These are phyloP conservation scores for Stygiomarasmius scandens DNA, from an alignment of 1,284 basidiomycete species.

Conservation along the genomic window DNA sequence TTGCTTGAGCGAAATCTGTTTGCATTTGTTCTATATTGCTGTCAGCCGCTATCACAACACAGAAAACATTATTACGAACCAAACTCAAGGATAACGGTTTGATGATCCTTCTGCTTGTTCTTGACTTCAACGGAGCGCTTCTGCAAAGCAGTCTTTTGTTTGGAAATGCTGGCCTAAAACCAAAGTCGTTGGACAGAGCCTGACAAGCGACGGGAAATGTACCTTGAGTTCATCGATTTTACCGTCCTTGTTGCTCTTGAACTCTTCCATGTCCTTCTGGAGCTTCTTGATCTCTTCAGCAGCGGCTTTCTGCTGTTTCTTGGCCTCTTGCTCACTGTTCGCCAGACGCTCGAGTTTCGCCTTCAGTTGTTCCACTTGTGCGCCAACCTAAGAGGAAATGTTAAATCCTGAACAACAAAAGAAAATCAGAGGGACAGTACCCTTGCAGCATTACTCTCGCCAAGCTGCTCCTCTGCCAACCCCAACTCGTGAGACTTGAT, in stretches of 20 bases:
- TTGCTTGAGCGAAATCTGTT: slow-evolving; percentile 71
- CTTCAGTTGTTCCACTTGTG: slow-evolving; percentile 80
- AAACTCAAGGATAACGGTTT: slow-evolving; percentile 85
- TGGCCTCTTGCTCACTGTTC: slow-evolving; percentile 64
- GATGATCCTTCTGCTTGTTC: slow-evolving; percentile 85
- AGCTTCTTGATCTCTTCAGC: slow-evolving; percentile 83
- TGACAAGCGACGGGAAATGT: slow-evolving; percentile 14
- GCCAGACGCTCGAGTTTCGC: slow-evolving; percentile 71
- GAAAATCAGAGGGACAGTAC: slow-evolving; percentile 44
- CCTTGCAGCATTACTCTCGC: slow-evolving; percentile 86
- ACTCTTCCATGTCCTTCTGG: slow-evolving; percentile 97
- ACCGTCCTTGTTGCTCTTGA: slow-evolving; percentile 97
- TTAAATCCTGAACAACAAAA: neutral
- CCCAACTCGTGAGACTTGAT: slow-evolving; percentile 88
- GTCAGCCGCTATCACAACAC: slow-evolving; percentile 1
- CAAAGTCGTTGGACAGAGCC: neutral
- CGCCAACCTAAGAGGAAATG: slow-evolving; percentile 60
- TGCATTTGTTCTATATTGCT: slow-evolving; percentile 74
- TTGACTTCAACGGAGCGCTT: slow-evolving; percentile 85
- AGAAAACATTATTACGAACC: slow-evolving; percentile 50
- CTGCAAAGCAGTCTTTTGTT: slow-evolving; percentile 80
- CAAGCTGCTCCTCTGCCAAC: slow-evolving; percentile 84
- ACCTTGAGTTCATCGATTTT: slow-evolving; percentile 96
- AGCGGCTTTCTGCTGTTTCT: slow-evolving; percentile 78
- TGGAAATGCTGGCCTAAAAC: slow-evolving; percentile 70